Evolutionary conservation across 2,329 filamentous ascomycete species (phyloP).

Genomic region (Capronia epimyces): DNA sequence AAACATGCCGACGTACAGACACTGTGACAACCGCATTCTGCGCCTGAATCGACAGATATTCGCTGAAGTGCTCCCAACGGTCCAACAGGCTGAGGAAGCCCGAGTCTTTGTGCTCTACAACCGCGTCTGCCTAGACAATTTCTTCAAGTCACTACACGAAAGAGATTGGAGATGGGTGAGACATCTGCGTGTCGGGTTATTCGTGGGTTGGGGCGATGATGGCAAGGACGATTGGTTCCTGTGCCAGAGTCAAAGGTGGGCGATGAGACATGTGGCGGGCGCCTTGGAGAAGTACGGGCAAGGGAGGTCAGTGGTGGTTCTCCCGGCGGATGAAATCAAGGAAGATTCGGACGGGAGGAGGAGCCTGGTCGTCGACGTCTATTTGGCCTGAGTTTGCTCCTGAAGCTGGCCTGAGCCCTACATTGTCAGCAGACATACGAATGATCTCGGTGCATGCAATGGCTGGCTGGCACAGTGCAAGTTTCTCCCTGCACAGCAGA

Average conservation of each 20-base stretch:
- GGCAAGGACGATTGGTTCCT: conserved; percentile 22
- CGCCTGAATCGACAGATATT: conserved; percentile 17
- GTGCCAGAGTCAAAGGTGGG: conserved; percentile 19
- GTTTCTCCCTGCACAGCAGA: no score
- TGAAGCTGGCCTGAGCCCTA: no score
- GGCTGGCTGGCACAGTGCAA: no score
- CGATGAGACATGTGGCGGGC: conserved; percentile 15
- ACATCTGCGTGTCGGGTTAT: conserved; percentile 16
- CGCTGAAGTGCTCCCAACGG: conserved; percentile 13
- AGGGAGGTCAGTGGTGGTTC: conserved; percentile 9
- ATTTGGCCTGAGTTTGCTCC: no score
- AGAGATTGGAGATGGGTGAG: conserved; percentile 18
- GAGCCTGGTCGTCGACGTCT: conserved; percentile 16
- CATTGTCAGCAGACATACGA: no score
- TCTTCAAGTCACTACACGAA: conserved; percentile 14
- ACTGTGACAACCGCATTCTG: conserved; percentile 21
- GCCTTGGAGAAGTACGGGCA: conserved; percentile 12
- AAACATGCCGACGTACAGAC: conserved; percentile 10
- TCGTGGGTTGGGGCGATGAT: conserved; percentile 15
- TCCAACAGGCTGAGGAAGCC: conserved; percentile 1
- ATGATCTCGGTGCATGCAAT: no score
- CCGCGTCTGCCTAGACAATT: conserved; percentile 19
- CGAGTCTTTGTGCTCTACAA: conserved; percentile 18
- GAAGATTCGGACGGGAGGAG: conserved; percentile 14
- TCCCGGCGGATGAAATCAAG: conserved; percentile 10